phyloP scores from a whole-genome alignment of 1,139 yeast species.

The Yamadazyma songkhlaensis region DNA sequence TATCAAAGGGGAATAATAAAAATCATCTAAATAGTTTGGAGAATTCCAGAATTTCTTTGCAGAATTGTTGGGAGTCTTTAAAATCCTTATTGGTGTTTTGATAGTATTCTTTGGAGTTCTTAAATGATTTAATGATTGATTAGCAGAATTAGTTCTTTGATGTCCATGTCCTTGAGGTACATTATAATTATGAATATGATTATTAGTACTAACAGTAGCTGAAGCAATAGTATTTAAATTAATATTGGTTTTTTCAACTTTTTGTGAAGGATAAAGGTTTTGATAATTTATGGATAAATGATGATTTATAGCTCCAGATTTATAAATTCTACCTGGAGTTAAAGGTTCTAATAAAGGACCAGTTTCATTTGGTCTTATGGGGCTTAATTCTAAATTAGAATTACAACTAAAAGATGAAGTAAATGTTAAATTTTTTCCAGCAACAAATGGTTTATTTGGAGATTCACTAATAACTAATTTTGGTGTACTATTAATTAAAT shows the following conservation, averaged over 20 bases:
- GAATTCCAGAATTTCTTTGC: conserved; percentile 57
- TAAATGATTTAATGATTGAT: conserved; percentile 1
- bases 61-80: conserved; percentile 41
- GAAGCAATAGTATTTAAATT: background rate
- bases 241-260: background rate
- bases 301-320: conserved; percentile 16
- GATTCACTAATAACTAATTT: conserved; percentile 31
- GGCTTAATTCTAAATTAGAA: conserved; percentile 62
- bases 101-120: conserved; percentile 21
- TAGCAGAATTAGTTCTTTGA: conserved; percentile 7
- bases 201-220: background rate
- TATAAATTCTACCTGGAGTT: conserved; percentile 40
- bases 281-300: conserved; percentile 14
- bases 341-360: conserved; percentile 64
- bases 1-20: conserved; percentile 56
- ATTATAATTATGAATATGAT: background rate
- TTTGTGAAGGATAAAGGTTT: background rate
- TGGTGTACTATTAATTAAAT: conserved; percentile 20
- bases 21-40: conserved; percentile 65
- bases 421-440: conserved; percentile 44
- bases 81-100: conserved; percentile 39
- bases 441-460: conserved; percentile 39
- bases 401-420: conserved; percentile 66
- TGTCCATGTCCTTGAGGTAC: conserved; percentile 1
- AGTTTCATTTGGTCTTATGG: conserved; percentile 53